Evolutionary conservation across 2,329 filamentous ascomycete species (phyloP).

Genomic region (Penicillium sp.): DNA sequence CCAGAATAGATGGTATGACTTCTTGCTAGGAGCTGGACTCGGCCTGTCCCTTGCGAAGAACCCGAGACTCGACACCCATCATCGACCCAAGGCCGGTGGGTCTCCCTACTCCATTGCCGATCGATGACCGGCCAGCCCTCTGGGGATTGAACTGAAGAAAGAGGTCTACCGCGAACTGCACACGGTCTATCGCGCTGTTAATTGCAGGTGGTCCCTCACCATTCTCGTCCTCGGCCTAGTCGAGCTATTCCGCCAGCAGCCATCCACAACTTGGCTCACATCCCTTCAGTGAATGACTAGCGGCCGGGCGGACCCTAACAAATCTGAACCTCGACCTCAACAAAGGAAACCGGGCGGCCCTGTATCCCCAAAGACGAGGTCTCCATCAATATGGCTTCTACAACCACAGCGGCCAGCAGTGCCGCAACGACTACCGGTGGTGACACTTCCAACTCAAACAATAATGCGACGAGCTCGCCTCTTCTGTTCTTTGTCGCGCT

Average conservation of each 20-base stretch:
- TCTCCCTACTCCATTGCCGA: slow-evolving; percentile 7
- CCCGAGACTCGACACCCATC: slow-evolving; percentile 2
- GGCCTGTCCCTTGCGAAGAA: slow-evolving; percentile 1
- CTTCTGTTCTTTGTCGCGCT: slow-evolving; percentile 91
- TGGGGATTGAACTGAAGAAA: slow-evolving; percentile 1
- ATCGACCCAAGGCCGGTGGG: background rate
- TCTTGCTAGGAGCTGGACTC: background rate
- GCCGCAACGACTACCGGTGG: slow-evolving; percentile 32
- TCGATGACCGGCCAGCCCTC: slow-evolving; percentile 7
- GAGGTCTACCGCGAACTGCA: slow-evolving; percentile 9
- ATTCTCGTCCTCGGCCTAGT: background rate
- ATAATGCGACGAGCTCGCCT: slow-evolving; percentile 67
- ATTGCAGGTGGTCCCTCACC: slow-evolving; percentile 4
- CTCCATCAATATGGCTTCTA: slow-evolving; percentile 31
- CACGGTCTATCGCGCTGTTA: slow-evolving; percentile 4
- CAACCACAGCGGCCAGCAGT: slow-evolving; percentile 28
- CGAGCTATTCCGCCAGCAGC: background rate
- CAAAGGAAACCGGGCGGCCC: background rate
- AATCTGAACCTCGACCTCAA: background rate
- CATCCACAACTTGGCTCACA: background rate
- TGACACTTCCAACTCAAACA: slow-evolving; percentile 35
- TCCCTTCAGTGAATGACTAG: slow-evolving; percentile 9
- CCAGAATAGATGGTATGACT: slow-evolving; percentile 4
- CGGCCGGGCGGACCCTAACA: background rate
- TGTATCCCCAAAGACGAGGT: background rate